phyloP scores from a whole-genome alignment of 495 filamentous ascomycete genomes.

The Cercophora newfieldiana region DNA sequence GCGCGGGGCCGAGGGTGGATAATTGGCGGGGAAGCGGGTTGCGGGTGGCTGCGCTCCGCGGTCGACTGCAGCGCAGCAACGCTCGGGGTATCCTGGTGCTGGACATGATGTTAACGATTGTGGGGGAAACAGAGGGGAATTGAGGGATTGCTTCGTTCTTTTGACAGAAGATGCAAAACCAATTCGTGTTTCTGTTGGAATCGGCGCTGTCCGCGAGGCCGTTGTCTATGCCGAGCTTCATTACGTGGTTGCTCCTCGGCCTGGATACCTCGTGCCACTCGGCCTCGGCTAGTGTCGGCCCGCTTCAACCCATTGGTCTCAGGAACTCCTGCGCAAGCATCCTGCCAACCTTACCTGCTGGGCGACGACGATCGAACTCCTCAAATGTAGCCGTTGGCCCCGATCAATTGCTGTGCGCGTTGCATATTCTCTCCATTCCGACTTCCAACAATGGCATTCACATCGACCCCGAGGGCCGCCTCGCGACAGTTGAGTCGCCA shows the following conservation, averaged over 20 bases:
- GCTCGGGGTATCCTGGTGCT: slow-evolving; percentile 24
- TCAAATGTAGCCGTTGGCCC: background rate
- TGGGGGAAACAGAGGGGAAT: background rate
- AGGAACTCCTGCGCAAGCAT: slow-evolving; percentile 9
- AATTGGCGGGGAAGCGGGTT: slow-evolving; percentile 14
- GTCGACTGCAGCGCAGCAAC: slow-evolving; percentile 32
- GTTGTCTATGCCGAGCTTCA: slow-evolving; percentile 5
- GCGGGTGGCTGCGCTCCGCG: background rate
- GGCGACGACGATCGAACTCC: background rate
- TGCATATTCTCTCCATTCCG: background rate
- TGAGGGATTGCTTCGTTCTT: background rate
- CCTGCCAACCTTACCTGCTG: background rate
- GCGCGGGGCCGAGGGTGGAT: slow-evolving; percentile 14
- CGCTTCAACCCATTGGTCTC: slow-evolving; percentile 19
- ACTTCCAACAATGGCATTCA: slow-evolving; percentile 36
- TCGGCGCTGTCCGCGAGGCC: background rate
- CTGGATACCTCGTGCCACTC: slow-evolving; percentile 26
- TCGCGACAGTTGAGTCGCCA: slow-evolving; percentile 46
- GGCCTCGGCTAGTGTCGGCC: slow-evolving; percentile 38
- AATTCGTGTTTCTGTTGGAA: background rate
- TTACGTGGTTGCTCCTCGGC: slow-evolving; percentile 12
- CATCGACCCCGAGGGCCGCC: slow-evolving; percentile 38
- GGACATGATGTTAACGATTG: background rate
- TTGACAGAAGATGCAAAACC: background rate
- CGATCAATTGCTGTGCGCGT: background rate